Evolutionary conservation across 75 land plant genomes (phyloP), one percentile per base, ranked within the genome.

Genomic region (Cupressus sempervirens): DNA sequence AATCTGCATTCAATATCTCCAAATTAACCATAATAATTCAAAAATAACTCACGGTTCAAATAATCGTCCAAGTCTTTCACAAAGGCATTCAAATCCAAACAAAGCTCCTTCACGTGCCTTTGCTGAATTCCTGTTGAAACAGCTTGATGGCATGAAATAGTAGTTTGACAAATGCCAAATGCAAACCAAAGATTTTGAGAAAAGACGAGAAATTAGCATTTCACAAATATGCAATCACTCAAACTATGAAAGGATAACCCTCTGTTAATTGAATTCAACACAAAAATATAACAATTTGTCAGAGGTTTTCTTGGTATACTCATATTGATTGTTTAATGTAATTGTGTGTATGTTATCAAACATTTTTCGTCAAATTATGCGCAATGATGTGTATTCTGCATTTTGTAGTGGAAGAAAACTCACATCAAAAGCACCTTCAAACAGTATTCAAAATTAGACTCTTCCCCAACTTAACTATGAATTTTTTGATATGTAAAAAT

Each of bases 81-180:
- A 98, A 50, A 98, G 89, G 86, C 99, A 96, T 84, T 98, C 99
- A 86, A 98, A 96, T 45, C 89, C 99, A 82, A 96, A 92, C 75
- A 98, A 86, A 43, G 99, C 93, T 65, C 99, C 99, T 91, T 98
- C 99, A 72, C 99, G 96, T 72, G 94, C 86, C 85, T 96, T 98
- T 77, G 99, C 99, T 53, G 98, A 95, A 84, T 91, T 93, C 90
- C 99, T 98, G 93, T 83, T 74, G 43, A 53, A 30, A 45, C 12
- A 84, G 18, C 35, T 3, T 26, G 30, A 43, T 79, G n/a, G 32
- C 12, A 45, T 79, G 23, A 79, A 79, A 79, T 79, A 45, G 10
- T 79, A n/a, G 12, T 23, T 79, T 30, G 45, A 79, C 14, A 45
- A 82, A 35, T 43, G 36, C 46, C 29, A 46, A 75, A 72, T 83